phyloP scores from a whole-genome alignment of 257 asterid species.

The Nicotiana obtusifolia region DNA sequence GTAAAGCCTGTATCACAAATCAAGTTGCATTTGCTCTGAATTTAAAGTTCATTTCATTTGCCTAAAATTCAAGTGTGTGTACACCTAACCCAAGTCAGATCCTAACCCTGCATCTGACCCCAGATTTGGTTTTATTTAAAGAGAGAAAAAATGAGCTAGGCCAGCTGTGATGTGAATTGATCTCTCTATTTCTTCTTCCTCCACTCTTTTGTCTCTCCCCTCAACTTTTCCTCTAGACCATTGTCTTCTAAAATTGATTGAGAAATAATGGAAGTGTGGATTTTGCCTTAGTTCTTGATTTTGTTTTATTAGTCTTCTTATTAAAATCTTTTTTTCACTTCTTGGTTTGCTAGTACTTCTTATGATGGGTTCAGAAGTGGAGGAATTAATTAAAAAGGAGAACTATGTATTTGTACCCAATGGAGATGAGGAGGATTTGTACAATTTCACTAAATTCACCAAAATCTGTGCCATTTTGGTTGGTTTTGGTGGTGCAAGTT shows the following conservation, averaged over 20 bases:
- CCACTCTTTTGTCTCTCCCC: not conserved
- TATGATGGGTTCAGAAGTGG: slow-evolving; percentile 47
- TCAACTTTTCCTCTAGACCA: slow-evolving; percentile 11
- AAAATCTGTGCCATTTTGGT: slow-evolving; percentile 53
- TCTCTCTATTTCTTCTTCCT: slow-evolving; percentile 16
- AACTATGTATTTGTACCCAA: slow-evolving; percentile 37
- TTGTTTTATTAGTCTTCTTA: too few species aligned
- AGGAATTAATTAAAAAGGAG: slow-evolving; percentile 32
- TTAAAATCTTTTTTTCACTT: not conserved
- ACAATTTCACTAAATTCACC: slow-evolving; percentile 10
- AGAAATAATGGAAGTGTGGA: slow-evolving; percentile 6
- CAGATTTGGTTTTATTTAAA: slow-evolving; percentile 54
- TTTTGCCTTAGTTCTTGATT: not conserved
- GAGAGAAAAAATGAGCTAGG: slow-evolving; percentile 28
- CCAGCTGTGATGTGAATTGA: slow-evolving; percentile 40
- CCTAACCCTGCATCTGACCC: slow-evolving; percentile 49
- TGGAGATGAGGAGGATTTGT: slow-evolving; percentile 32
- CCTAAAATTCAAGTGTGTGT: not conserved
- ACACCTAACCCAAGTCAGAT: slow-evolving; percentile 37
- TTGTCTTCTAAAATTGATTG: not conserved
- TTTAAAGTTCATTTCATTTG: slow-evolving; percentile 34
- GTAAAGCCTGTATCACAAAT: too few species aligned
- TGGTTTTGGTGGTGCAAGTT: slow-evolving; percentile 35
- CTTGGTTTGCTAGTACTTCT: not conserved
- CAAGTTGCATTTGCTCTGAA: slow-evolving; percentile 28